Evolutionary conservation across 129 eudicot species (phyloP), one percentile per base, ranked within the genome.

Genomic region (Mikania micrantha): DNA sequence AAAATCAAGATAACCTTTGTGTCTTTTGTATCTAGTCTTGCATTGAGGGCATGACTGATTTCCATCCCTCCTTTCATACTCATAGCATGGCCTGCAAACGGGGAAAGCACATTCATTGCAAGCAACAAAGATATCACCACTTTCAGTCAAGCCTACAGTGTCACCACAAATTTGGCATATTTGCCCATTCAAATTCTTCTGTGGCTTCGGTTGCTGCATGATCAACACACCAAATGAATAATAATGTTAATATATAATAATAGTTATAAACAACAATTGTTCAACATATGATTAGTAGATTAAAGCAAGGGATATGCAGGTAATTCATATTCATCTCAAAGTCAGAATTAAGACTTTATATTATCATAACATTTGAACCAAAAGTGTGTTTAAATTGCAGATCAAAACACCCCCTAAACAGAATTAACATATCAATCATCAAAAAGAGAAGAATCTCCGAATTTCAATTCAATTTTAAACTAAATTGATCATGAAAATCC

Each of bases 61-160:
- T 22, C 97, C 97, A 60, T 91, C 96, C 45, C 85, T 75, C 39
- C 97, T 85, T 36, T 91, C 97, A 12, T 91, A 91, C 81, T 87
- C 93, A 52, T 91, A 91, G 67, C 97, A 91, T 3, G 88, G 81
- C 78, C 92, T 79, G 65, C 97, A 91, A 9, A 91, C 95, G 1
- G 97, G 95, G 70, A 91, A 91, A 19, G 88, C 97, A 73, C 97
- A 91, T 64, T 91, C 97, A 21, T 85, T 85, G 92, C 97, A 91
- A 19, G 97, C 97, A 73, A 87, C 96, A 79, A 91, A 91, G 31
- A 75, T 75, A 65, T 87, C 97, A 19, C 84, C 77, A 1, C 53
- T 82, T 34, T 69, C 79, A 0, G 79, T 83, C 0, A 79, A 71
- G 72, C 83, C 96, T 3, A 87, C 79, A 17, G 78, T 80, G 60